Base-by-base conservation (phyloP, 2,329 filamentous ascomycete species). In the Diplodia corticola region DNA sequence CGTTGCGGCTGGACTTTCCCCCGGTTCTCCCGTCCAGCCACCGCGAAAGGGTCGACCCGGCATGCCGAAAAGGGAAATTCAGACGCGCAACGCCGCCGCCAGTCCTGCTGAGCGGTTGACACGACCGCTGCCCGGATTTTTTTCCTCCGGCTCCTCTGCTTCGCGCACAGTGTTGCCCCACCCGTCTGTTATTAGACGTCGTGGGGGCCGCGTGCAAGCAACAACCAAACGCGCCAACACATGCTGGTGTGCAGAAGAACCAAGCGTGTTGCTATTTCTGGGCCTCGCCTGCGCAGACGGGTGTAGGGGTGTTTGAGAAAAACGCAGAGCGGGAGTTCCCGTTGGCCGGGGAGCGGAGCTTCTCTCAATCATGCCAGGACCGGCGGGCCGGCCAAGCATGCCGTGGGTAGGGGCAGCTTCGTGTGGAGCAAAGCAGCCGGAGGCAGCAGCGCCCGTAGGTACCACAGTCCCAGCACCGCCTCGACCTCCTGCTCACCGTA, bases 311-410 rank as follows among this genome's bases (percentile, higher is more conserved):
- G 37, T 48, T 30, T 44, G 6, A 17, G 35, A 40, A 48, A 26
- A 46, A 30, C 44, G 44, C 17, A 26, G 57, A 35, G 57, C 57
- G 57, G 57, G 57, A 61, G 57, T 49, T 61, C 57, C 57, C 57
- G 57, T 26, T 20, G n/a, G 30, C 54, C 24, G 28, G 33, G 55
- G 13, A 60, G 37, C 55, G 55, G 37, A 60, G 37, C 55, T 46
- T 48, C 48, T 30, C n/a, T 28, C n/a, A n/a, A n/a, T n/a, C n/a
- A n/a, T n/a, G n/a, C n/a, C n/a, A n/a, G n/a, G n/a, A n/a, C n/a
- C n/a, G n/a, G n/a, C n/a, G n/a, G 44, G n/a, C n/a, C 33, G 40
- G 33, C 4, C 57, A 33, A 20, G 28, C 33, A 15, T 48, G 55
- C 26, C 9, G 10, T 7, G 5, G n/a, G 17, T 4, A 35, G 44